Evolutionary conservation across 1,284 basidiomycete species (phyloP).

Genomic region (Sphagnurus paluster): DNA sequence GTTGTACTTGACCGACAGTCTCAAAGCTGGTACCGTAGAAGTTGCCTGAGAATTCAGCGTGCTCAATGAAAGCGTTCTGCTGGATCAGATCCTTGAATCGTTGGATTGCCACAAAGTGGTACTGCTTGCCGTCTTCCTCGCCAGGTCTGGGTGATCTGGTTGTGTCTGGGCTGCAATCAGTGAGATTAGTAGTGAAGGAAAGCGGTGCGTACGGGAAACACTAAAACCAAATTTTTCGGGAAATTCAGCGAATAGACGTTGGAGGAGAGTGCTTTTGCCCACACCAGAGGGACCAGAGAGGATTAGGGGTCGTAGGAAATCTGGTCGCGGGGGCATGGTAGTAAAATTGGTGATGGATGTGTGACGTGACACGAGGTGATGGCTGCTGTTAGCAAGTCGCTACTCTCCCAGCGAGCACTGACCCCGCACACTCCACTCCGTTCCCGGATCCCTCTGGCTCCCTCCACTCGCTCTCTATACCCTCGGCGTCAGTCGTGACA

Average conservation of each 20-base stretch:
- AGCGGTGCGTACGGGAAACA: constrained; percentile 77
- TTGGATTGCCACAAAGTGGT: constrained; percentile 68
- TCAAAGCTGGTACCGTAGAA: constrained; percentile 90
- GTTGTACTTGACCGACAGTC: constrained; percentile 57
- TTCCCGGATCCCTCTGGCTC: constrained; percentile 16
- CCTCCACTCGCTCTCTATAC: constrained; percentile 5
- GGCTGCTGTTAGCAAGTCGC: constrained; percentile 8
- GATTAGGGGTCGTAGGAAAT: constrained; percentile 45
- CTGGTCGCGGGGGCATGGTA: constrained; percentile 29
- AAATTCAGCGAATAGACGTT: constrained; percentile 79
- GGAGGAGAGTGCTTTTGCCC: constrained; percentile 92
- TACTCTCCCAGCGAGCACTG: not conserved
- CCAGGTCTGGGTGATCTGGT: constrained; percentile 86
- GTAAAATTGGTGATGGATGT: not conserved
- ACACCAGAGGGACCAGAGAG: constrained; percentile 72
- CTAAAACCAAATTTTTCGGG: constrained; percentile 92
- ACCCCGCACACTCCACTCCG: too few relatives aligned
- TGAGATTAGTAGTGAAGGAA: constrained; percentile 12
- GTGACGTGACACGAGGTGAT: constrained; percentile 9
- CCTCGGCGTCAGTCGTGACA: constrained; percentile 3
- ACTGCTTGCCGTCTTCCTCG: constrained; percentile 81
- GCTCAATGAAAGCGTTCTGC: constrained; percentile 71
- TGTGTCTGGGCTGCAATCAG: constrained; percentile 65
- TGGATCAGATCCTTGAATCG: constrained; percentile 65
- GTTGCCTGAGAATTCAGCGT: constrained; percentile 89